Evolutionary conservation across 352 stramenopile genomes (phyloP).

Genomic region (Pythium phragmitis): DNA sequence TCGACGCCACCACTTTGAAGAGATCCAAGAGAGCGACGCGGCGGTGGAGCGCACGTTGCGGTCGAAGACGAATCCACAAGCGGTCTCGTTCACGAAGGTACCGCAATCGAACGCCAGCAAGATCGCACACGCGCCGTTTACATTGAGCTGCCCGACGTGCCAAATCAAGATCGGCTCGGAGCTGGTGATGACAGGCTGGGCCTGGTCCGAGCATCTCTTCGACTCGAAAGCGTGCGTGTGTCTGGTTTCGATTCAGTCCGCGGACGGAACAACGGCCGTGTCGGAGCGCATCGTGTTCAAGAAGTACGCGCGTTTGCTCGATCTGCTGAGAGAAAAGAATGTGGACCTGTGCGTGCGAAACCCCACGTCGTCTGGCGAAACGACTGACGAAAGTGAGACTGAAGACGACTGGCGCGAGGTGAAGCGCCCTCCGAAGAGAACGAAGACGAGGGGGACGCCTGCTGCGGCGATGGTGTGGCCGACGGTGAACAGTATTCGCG

Average conservation of each 20-base stretch:
- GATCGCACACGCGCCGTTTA: slow-evolving; percentile 46
- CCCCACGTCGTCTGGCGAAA: not conserved
- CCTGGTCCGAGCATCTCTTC: slow-evolving; percentile 36
- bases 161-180: slow-evolving; percentile 49
- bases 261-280: not conserved
- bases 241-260: slow-evolving; percentile 23
- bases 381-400: not conserved
- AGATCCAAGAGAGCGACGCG: slow-evolving; percentile 4
- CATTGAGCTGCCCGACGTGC: slow-evolving; percentile 50
- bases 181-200: slow-evolving; percentile 33
- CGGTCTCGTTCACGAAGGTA: slow-evolving; percentile 43
- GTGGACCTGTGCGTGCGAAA: not conserved
- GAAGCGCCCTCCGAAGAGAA: not conserved
- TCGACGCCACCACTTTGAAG: slow-evolving; percentile 34
- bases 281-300: slow-evolving; percentile 20
- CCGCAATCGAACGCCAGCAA: slow-evolving; percentile 35
- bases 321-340: slow-evolving; percentile 1
- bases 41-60: slow-evolving; percentile 24
- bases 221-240: slow-evolving; percentile 43
- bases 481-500: slow-evolving; percentile 29
- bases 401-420: not conserved
- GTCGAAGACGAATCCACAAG: not conserved
- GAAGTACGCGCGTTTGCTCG: slow-evolving; percentile 16
- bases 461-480: slow-evolving; percentile 24
- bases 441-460: not conserved